These are phyloP conservation scores for Didymella keratinophila DNA, from an alignment of 2,329 filamentous ascomycete species.

Conservation along the genomic window DNA sequence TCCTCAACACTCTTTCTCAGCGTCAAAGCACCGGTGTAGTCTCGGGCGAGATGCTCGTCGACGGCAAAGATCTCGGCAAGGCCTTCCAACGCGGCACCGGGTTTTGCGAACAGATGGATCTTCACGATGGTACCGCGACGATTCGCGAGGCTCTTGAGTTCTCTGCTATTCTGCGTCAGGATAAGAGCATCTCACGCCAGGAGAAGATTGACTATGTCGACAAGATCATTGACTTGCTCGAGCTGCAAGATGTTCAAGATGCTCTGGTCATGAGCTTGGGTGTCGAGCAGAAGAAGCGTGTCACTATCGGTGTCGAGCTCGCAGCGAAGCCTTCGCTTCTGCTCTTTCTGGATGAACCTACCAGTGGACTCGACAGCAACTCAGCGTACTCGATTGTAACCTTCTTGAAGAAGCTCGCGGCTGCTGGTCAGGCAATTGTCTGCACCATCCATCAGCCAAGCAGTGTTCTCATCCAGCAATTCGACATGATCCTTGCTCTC, in stretches of 20 bases:
- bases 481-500: slow-evolving; percentile 75
- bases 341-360: slow-evolving; percentile 77
- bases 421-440: slow-evolving; percentile 73
- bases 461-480: slow-evolving; percentile 73
- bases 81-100: slow-evolving; percentile 73
- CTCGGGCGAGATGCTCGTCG: slow-evolving; percentile 74
- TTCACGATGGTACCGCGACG: slow-evolving; percentile 73
- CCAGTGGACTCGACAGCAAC: slow-evolving; percentile 73
- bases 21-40: slow-evolving; percentile 72
- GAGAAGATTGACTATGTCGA: slow-evolving; percentile 74
- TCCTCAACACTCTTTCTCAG: slow-evolving; percentile 79
- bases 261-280: slow-evolving; percentile 70
- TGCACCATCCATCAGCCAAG: slow-evolving; percentile 79
- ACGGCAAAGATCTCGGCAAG: slow-evolving; percentile 66
- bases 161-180: slow-evolving; percentile 70
- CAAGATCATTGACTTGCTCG: slow-evolving; percentile 70
- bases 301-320: slow-evolving; percentile 77
- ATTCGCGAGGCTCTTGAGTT: slow-evolving; percentile 74
- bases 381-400: slow-evolving; percentile 72
- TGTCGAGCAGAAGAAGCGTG: slow-evolving; percentile 74
- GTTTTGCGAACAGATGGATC: slow-evolving; percentile 75
- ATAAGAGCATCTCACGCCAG: slow-evolving; percentile 59
- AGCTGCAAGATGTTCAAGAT: slow-evolving; percentile 71
- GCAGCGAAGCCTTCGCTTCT: slow-evolving; percentile 67
- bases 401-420: slow-evolving; percentile 72